Percentiles rank a stretch among this genome's conserved stretches.
phyloP scores from a whole-genome alignment of 306 rosid species.

The Psophocarpus tetragonolobus region DNA sequence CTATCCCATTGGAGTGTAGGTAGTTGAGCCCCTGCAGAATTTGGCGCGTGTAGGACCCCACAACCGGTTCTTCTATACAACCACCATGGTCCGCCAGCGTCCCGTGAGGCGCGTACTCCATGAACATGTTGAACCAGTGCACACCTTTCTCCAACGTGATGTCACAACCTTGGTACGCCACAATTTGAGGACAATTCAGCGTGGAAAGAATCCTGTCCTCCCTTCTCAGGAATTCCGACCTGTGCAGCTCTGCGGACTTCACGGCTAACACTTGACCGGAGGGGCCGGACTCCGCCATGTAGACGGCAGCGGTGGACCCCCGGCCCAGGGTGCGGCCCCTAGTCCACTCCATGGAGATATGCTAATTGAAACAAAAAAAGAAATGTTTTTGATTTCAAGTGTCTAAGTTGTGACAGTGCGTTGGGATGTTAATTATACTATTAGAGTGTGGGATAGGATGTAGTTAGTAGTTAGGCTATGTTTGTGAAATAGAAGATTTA shows the following conservation, averaged over 20 bases:
- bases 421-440: not conserved
- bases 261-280: conserved; percentile 59
- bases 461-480: conserved; percentile 18
- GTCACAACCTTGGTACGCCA: conserved; percentile 58
- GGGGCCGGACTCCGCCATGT: conserved; percentile 33
- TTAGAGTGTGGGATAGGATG: not conserved
- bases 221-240: conserved; percentile 52
- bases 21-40: conserved; percentile 59
- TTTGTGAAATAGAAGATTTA: not conserved
- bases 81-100: conserved; percentile 48
- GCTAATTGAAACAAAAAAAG: too few relatives aligned
- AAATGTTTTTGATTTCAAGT: not conserved
- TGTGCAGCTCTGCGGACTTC: conserved; percentile 57
- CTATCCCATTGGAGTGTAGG: conserved; percentile 72
- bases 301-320: conserved; percentile 84
- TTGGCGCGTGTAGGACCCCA: conserved; percentile 48
- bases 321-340: conserved; percentile 69
- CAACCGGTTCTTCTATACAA: conserved; percentile 47
- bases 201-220: conserved; percentile 62
- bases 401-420: not conserved
- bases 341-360: conserved; percentile 59
- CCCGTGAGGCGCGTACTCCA: conserved; percentile 79
- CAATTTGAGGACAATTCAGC: conserved; percentile 54
- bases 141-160: conserved; percentile 62
- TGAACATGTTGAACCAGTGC: conserved; percentile 54